A percentile compares a stretch with the other conserved stretches of the same genome.
These are phyloP conservation scores for Rhodotorula taiwanensis DNA, from an alignment of 768 basidiomycete species.

Conservation along the genomic window DNA sequence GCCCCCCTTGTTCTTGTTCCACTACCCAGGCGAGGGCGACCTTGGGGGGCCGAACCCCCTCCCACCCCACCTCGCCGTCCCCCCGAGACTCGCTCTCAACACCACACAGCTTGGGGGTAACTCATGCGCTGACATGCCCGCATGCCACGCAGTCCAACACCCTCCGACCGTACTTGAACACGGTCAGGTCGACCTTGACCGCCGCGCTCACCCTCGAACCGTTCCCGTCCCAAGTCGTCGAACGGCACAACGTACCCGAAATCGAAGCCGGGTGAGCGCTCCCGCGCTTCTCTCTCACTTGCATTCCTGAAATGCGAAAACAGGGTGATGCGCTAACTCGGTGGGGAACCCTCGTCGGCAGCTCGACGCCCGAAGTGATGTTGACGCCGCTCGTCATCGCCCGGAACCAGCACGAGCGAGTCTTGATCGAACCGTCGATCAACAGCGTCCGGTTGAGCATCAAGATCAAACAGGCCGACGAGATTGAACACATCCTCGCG, in stretches of 20 bases:
- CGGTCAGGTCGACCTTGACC: conserved; percentile 92
- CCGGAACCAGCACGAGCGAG: conserved; percentile 93
- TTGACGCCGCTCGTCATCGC: conserved; percentile 90
- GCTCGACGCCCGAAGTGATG: conserved; percentile 78
- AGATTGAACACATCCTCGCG: conserved; percentile 93
- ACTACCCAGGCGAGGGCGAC: too few relatives aligned
- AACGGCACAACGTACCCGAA: conserved; percentile 38
- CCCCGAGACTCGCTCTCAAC: background rate
- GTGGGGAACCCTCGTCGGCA: too few relatives aligned
- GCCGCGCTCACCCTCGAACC: conserved; percentile 94
- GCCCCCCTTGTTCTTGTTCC: too few relatives aligned
- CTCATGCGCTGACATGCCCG: too few relatives aligned
- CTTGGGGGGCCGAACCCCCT: too few relatives aligned
- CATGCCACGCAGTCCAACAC: conserved; percentile 68
- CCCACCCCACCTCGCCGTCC: too few relatives aligned
- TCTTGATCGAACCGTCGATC: conserved; percentile 92
- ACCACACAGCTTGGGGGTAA: background rate
- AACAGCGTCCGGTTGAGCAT: conserved; percentile 96
- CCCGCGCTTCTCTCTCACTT: background rate
- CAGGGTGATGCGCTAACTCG: too few relatives aligned
- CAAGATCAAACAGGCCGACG: conserved; percentile 98
- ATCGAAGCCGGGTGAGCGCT: conserved; percentile 27
- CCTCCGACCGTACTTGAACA: conserved; percentile 87
- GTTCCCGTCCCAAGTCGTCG: conserved; percentile 83
- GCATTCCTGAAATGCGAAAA: too few relatives aligned